Conservation (phyloP, 495 filamentous ascomycete species). For the Pyrenula massariospora region DNA sequence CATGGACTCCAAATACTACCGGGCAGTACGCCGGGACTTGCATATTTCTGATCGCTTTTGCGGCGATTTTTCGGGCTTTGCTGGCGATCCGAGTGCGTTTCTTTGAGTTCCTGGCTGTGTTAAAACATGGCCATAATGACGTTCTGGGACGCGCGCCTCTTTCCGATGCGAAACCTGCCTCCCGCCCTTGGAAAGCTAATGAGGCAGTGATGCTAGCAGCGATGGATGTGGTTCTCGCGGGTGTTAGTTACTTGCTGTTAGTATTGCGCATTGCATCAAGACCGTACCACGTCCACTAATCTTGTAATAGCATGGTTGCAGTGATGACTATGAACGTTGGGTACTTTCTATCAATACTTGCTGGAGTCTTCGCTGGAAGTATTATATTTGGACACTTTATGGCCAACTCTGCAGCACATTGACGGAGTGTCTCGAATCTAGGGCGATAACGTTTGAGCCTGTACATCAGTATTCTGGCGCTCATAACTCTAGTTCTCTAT, state of each 20-base stretch:
- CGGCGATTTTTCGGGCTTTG: conserved; percentile 52
- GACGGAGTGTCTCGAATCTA: not conserved
- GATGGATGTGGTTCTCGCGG: conserved; percentile 43
- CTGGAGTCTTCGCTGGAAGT: conserved; percentile 63
- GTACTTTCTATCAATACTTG: conserved; percentile 81
- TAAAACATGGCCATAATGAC: not conserved
- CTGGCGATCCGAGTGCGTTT: conserved; percentile 30
- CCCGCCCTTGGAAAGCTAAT: not conserved
- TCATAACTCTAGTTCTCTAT: no score
- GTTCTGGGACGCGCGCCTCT: not conserved
- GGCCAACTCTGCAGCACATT: not conserved
- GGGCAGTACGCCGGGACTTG: conserved; percentile 74
- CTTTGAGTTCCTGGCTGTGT: not conserved
- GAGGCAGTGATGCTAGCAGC: not conserved
- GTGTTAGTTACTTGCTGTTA: conserved; percentile 81
- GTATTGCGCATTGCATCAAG: conserved; percentile 18
- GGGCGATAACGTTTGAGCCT: no score
- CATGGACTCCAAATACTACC: conserved; percentile 58
- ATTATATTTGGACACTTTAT: not conserved
- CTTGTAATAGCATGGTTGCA: conserved; percentile 69
- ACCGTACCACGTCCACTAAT: conserved; percentile 1
- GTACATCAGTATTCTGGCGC: no score
- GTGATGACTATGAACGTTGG: conserved; percentile 97
- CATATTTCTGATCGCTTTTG: conserved; percentile 74
- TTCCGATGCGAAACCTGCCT: not conserved